Base-by-base conservation (phyloP, 371 early-diverging fungal genomes). In the Lichtheimia hyalospora region DNA sequence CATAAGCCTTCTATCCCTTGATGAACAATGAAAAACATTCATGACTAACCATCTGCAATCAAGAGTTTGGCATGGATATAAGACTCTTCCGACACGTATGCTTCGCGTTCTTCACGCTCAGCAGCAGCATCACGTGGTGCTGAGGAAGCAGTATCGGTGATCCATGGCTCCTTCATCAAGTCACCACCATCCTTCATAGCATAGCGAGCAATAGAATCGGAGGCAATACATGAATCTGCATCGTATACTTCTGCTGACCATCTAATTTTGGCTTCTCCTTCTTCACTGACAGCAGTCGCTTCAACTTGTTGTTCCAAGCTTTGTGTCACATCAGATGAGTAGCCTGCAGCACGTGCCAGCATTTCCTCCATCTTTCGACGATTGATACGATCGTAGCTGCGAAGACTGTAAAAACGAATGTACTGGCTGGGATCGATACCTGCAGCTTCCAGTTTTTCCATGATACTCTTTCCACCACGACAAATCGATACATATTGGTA, bases 31-130 rank as follows among this genome's bases (percentile, higher is more conserved):
- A 34, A 34, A 34, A 34, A 10, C 6, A 34, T 8, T 34, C 6
- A 34, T 8, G 28, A 28, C 28, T 2, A 34, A 77, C 90, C 93
- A 71, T 97, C 97, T 18, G 92, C 90, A 64, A 97, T 95, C 79
- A 96, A 82, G 39, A 95, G 72, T 67, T 97, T 97, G 63, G 91
- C 88, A 75, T 97, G 97, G 49, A 96, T 87, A 64, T 97, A 96
- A 24, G 94, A 81, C 63, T 92, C 90, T 75, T 97, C 96, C 5
- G 91, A 89, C 0, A 92, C 89, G 63, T 84, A 84, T 58, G 78
- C 78, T 50, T 70, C 63, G 2, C 73, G 73, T 60, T 78, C 74
- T 34, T 72, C 68, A 12, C 21, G 54, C 40, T 75, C 70, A 18
- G 58, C 44, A 0, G 18, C 59, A 23, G 61, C 51, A 24, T 49